Conservation (phyloP, 495 filamentous ascomycete species). For the Neurospora sp. region DNA sequence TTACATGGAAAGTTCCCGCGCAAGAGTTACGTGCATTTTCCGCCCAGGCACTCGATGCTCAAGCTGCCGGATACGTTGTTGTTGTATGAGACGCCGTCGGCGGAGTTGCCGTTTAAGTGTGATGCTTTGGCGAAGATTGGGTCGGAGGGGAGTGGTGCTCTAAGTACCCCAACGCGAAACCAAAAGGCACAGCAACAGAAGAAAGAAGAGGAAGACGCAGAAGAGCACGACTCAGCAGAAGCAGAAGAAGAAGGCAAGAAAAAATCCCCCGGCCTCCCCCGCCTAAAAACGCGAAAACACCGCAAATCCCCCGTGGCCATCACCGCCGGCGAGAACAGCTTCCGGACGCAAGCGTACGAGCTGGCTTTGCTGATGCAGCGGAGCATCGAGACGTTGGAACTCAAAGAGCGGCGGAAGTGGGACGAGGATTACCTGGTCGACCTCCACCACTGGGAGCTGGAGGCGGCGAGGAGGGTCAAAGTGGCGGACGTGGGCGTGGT, state of each 20-base stretch:
- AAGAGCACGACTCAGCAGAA: not conserved
- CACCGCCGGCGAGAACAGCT: slow-evolving; percentile 16
- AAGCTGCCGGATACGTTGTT: slow-evolving; percentile 29
- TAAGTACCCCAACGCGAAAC: no score
- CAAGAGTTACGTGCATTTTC: slow-evolving; percentile 24
- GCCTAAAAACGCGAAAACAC: slow-evolving; percentile 2
- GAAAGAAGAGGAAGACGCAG: not conserved
- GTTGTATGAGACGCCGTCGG: slow-evolving; percentile 19
- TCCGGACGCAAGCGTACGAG: slow-evolving; percentile 25
- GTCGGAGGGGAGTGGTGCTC: not conserved
- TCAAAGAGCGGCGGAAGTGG: slow-evolving; percentile 16
- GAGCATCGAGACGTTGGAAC: slow-evolving; percentile 27
- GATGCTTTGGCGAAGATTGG: not conserved
- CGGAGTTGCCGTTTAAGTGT: not conserved
- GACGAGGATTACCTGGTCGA: slow-evolving; percentile 15
- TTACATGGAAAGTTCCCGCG: slow-evolving; percentile 7
- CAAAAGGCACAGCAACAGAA: not conserved
- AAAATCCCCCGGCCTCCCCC: not conserved
- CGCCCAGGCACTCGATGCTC: slow-evolving; percentile 24
- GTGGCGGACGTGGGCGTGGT: not conserved
- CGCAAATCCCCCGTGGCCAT: not conserved
- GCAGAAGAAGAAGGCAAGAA: not conserved
- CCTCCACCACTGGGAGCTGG: not conserved
- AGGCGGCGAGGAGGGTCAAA: slow-evolving; percentile 10
- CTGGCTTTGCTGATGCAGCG: slow-evolving; percentile 27